Conservation (phyloP, 306 rosid species). For the Fagus crenata region DNA sequence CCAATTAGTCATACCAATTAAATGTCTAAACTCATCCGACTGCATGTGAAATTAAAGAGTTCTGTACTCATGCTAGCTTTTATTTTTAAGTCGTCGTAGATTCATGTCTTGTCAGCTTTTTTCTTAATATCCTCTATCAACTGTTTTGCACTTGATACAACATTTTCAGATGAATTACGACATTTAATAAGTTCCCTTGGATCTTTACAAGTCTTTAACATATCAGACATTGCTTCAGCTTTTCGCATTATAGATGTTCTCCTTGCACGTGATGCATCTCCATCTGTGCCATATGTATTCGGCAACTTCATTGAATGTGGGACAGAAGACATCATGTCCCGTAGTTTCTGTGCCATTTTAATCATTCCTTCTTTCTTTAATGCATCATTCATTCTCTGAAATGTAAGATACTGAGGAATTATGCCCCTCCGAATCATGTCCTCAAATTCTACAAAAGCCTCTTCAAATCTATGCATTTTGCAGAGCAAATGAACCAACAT, state of each 20-base stretch:
- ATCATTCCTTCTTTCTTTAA: conserved; percentile 60
- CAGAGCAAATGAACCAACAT: conserved; percentile 76
- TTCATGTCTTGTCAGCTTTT: conserved; percentile 29
- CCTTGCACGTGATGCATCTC: conserved; percentile 45
- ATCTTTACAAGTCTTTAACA: conserved; percentile 61
- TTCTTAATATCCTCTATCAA: conserved; percentile 55
- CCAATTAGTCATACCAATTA: not conserved
- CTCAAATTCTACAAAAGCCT: conserved; percentile 69
- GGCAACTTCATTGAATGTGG: conserved; percentile 74
- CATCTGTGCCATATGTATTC: conserved; percentile 49
- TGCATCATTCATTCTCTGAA: conserved; percentile 58
- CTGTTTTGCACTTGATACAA: conserved; percentile 44
- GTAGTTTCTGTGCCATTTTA: conserved; percentile 59
- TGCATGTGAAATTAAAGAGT: conserved; percentile 20
- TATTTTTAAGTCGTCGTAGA: conserved; percentile 15
- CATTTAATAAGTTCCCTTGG: conserved; percentile 59
- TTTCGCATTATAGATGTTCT: conserved; percentile 61
- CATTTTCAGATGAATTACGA: conserved; percentile 46
- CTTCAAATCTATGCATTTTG: conserved; percentile 68
- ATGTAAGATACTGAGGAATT: conserved; percentile 85
- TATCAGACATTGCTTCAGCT: conserved; percentile 70
- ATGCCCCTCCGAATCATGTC: conserved; percentile 80
- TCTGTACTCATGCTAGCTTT: conserved; percentile 17
- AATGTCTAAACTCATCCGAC: not conserved
- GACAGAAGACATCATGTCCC: conserved; percentile 70